Evolutionary conservation across 2,329 filamentous ascomycete species (phyloP).

Genomic region (Diaporthe vaccinii): DNA sequence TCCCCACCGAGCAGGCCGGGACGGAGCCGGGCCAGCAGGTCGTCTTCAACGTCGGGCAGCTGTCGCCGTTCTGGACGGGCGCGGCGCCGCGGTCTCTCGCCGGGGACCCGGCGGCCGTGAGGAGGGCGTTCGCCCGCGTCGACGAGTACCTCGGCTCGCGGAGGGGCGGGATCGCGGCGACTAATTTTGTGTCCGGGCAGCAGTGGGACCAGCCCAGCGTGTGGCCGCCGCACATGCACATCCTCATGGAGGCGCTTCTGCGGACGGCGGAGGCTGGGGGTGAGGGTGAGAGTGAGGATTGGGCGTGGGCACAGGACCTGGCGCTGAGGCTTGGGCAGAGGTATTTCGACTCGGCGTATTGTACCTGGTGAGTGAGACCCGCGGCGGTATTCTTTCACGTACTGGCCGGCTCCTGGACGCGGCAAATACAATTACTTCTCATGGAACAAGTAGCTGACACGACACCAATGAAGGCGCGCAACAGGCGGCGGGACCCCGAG

Average conservation of each 20-base stretch:
- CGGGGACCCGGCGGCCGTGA: constrained; percentile 70
- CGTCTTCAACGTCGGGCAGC: constrained; percentile 70
- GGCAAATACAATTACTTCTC: too few relatives aligned
- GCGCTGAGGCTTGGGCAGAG: constrained; percentile 73
- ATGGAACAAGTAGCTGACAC: not conserved
- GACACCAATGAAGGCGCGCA: constrained; percentile 49
- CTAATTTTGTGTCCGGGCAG: constrained; percentile 71
- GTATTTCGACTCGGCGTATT: constrained; percentile 77
- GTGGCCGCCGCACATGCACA: constrained; percentile 77
- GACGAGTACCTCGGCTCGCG: constrained; percentile 64
- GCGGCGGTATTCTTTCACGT: too few relatives aligned
- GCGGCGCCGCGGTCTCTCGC: constrained; percentile 70
- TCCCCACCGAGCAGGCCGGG: constrained; percentile 50
- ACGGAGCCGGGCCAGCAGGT: constrained; percentile 70
- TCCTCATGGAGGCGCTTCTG: constrained; percentile 72
- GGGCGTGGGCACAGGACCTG: constrained; percentile 65
- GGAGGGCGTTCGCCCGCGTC: constrained; percentile 67
- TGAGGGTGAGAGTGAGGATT: constrained; percentile 61
- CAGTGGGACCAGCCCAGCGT: constrained; percentile 81
- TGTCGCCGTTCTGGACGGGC: constrained; percentile 79
- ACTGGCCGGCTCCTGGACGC: too few relatives aligned
- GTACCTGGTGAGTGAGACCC: constrained; percentile 68
- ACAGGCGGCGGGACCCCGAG: constrained; percentile 73
- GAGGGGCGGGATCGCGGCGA: constrained; percentile 71
- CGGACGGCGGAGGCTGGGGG: constrained; percentile 71